These are phyloP conservation scores for Dryas drummondii DNA, from an alignment of 306 rosid genomes.

Conservation along the genomic window DNA sequence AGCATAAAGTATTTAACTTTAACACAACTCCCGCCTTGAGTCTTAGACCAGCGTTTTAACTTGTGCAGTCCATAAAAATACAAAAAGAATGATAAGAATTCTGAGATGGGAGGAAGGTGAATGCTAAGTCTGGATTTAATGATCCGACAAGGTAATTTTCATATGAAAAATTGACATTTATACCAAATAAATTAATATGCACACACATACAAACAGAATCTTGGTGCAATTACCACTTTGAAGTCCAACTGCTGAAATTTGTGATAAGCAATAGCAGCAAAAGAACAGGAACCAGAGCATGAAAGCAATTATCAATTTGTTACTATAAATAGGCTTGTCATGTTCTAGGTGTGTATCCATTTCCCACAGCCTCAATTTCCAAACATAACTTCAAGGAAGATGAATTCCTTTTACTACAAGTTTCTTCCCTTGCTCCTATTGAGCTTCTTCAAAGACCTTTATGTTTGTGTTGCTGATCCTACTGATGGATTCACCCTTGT, in stretches of 20 bases:
- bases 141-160: background rate
- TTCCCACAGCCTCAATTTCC: background rate
- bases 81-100: background rate
- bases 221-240: background rate
- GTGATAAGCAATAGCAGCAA: background rate
- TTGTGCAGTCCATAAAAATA: background rate
- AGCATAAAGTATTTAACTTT: too few relatives aligned
- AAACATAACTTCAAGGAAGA: background rate
- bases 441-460: background rate
- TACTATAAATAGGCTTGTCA: background rate
- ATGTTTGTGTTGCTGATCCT: conserved; percentile 35
- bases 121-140: background rate
- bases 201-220: background rate
- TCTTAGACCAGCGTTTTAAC: background rate
- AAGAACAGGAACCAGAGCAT: background rate
- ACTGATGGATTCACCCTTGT: conserved; percentile 47
- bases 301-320: background rate
- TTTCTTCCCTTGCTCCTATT: background rate
- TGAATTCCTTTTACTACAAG: conserved; percentile 10
- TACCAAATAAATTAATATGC: background rate
- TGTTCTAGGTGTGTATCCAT: background rate
- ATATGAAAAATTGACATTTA: background rate
- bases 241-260: background rate
- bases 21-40: too few relatives aligned
- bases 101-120: background rate